Conservation (phyloP, 306 rosid species). For the Prunus mira region DNA sequence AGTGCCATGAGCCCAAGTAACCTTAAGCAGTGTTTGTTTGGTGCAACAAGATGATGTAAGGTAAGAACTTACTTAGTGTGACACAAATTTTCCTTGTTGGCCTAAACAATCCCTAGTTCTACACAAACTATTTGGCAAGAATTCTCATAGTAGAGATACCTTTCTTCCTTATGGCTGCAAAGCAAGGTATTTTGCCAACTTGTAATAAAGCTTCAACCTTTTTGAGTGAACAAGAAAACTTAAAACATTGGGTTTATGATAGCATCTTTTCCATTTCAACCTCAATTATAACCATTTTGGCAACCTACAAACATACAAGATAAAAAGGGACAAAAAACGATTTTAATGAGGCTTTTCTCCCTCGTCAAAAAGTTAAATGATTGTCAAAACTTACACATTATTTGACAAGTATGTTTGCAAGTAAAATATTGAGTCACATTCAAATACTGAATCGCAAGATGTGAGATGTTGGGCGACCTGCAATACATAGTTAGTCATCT, state of each 20-base stretch:
- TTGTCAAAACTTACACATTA: too few species aligned
- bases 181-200: neutral
- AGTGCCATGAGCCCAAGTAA: too few species aligned
- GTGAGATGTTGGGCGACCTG: neutral
- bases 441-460: neutral
- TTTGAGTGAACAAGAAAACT: neutral
- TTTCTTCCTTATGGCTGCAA: neutral
- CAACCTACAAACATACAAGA: too few species aligned
- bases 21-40: too few species aligned
- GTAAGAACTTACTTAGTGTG: neutral
- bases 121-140: neutral
- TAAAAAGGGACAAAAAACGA: too few species aligned
- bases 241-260: neutral
- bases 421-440: too few species aligned
- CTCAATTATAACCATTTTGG: too few species aligned
- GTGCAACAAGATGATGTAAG: too few species aligned
- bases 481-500: neutral
- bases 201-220: neutral
- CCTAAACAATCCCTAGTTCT: neutral
- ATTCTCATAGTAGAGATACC: neutral
- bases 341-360: too few species aligned
- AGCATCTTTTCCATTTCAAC: neutral
- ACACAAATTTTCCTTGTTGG: neutral
- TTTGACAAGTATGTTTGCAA: too few species aligned
- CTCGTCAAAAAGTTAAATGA: too few species aligned